Percentiles rank a stretch among this genome's conserved stretches.
phyloP scores from a whole-genome alignment of 1,284 basidiomycete species.

The Ustilago nuda region DNA sequence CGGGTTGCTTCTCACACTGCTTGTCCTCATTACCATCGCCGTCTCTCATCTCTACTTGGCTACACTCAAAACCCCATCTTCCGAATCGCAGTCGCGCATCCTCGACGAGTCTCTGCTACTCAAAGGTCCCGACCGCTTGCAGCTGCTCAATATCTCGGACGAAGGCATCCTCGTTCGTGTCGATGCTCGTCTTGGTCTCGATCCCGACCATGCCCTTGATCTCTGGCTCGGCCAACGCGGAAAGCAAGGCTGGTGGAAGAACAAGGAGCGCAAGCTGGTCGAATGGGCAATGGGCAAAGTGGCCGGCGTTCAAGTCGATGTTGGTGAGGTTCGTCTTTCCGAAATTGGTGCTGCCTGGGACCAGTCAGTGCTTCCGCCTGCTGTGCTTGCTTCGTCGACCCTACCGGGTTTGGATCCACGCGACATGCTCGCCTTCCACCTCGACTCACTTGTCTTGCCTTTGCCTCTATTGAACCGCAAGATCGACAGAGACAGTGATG shows the following conservation, averaged over 20 bases:
- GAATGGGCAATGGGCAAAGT: conserved; percentile 64
- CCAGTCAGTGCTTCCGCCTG: conserved; percentile 18
- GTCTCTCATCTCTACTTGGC: conserved; percentile 48
- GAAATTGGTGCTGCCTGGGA: conserved; percentile 48
- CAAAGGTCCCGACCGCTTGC: conserved; percentile 59
- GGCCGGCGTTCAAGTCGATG: conserved; percentile 57
- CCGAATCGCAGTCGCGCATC: conserved; percentile 52
- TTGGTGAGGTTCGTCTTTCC: conserved; percentile 52
- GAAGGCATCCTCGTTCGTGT: conserved; percentile 57
- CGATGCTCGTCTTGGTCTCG: conserved; percentile 61
- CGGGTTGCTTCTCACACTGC: conserved; percentile 42
- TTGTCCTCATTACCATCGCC: conserved; percentile 47
- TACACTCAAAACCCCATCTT: conserved; percentile 51
- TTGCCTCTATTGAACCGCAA: conserved; percentile 50
- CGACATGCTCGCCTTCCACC: conserved; percentile 60
- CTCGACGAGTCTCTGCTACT: conserved; percentile 56
- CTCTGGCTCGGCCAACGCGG: conserved; percentile 57
- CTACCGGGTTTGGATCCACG: conserved; percentile 24
- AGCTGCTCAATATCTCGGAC: conserved; percentile 57
- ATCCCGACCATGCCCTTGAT: conserved; percentile 59
- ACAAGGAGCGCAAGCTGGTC: conserved; percentile 55
- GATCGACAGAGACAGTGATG: conserved; percentile 19
- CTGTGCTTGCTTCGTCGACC: background rate
- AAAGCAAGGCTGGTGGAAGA: conserved; percentile 53
- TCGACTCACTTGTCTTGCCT: conserved; percentile 61